These are phyloP conservation scores for Pleurotus platypus DNA, from an alignment of 768 basidiomycete species.

Conservation along the genomic window DNA sequence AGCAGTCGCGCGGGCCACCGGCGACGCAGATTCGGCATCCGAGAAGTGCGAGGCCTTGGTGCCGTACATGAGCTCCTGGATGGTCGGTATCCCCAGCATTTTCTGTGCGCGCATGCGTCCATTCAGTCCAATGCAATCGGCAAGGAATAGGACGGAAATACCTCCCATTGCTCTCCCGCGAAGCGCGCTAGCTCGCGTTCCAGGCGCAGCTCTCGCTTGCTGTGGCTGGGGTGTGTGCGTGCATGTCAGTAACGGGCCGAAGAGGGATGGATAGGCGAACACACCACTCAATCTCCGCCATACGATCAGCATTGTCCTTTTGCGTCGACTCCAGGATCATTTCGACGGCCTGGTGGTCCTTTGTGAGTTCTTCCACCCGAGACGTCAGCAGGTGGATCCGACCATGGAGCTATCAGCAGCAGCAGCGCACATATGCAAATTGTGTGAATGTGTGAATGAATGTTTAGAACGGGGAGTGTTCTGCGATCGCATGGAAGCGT, in stretches of 20 bases:
- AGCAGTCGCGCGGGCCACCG: slow-evolving; percentile 21
- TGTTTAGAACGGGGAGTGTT: background rate
- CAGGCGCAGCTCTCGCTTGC: slow-evolving; percentile 67
- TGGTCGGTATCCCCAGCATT: slow-evolving; percentile 5
- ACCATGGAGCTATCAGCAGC: slow-evolving; percentile 49
- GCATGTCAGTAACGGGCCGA: background rate
- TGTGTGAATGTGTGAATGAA: background rate
- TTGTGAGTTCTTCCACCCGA: slow-evolving; percentile 63
- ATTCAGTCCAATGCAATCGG: no score
- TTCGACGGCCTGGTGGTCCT: slow-evolving; percentile 74
- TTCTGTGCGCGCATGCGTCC: slow-evolving; percentile 15
- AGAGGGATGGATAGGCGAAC: slow-evolving; percentile 10
- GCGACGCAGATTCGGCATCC: slow-evolving; percentile 23
- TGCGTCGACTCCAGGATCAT: slow-evolving; percentile 77
- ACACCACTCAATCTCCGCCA: slow-evolving; percentile 76
- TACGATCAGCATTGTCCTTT: slow-evolving; percentile 81
- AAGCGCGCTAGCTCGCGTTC: slow-evolving; percentile 69
- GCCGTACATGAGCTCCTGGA: slow-evolving; percentile 5
- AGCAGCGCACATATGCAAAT: background rate
- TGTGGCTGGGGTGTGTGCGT: slow-evolving; percentile 40
- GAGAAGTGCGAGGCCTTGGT: slow-evolving; percentile 13
- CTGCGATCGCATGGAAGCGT: background rate
- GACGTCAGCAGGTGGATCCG: slow-evolving; percentile 65
- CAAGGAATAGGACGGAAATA: slow-evolving; percentile 15
- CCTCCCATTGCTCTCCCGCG: slow-evolving; percentile 84